Evolutionary conservation across 495 filamentous ascomycete genomes (phyloP).

Genomic region (Penicillium bialowiezense): DNA sequence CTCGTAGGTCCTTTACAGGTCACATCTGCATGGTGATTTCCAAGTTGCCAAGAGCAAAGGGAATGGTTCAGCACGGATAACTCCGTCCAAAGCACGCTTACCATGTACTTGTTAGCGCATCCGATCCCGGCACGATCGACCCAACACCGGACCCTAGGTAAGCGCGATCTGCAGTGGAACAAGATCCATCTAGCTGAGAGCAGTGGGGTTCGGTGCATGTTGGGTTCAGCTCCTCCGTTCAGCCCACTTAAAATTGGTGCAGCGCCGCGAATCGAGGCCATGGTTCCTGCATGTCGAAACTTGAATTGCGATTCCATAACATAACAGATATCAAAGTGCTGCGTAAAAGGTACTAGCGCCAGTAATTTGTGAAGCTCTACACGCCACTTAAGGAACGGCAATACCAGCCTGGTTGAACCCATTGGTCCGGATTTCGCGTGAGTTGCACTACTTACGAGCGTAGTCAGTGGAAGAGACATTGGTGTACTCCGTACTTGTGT

Average conservation of each 20-base stretch:
- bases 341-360: too few species aligned
- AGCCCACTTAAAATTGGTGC: background rate
- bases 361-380: too few species aligned
- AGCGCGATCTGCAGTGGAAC: background rate
- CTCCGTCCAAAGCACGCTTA: too few species aligned
- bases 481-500: background rate
- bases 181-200: background rate
- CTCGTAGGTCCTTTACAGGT: too few species aligned
- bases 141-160: background rate
- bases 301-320: background rate
- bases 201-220: background rate
- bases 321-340: background rate
- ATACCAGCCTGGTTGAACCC: too few species aligned
- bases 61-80: too few species aligned
- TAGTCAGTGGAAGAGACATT: background rate
- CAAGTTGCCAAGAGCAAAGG: too few species aligned
- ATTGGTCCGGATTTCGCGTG: background rate
- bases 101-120: background rate
- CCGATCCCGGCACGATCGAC: background rate
- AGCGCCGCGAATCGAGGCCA: background rate
- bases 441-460: background rate
- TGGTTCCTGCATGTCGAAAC: conserved; percentile 6
- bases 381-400: too few species aligned
- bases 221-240: background rate
- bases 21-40: too few species aligned